Percentiles rank a stretch among this genome's conserved stretches.
These are phyloP conservation scores for Citrus inodora DNA, from an alignment of 345 rosid species.

Conservation along the genomic window DNA sequence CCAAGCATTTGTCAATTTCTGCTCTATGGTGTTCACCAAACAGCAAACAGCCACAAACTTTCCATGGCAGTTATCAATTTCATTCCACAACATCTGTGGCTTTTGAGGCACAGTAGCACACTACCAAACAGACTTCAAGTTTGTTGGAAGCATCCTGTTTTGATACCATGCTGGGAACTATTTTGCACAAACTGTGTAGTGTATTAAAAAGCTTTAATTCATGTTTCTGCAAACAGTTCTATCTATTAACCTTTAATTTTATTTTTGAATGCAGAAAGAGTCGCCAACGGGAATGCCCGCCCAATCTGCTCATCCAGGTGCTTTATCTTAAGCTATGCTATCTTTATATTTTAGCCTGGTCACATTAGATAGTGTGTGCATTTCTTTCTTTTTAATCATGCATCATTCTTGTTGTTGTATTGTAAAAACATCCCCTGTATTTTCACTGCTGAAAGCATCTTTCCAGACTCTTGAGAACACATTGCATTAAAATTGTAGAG, in stretches of 20 bases:
- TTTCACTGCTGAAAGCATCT: neutral
- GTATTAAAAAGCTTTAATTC: neutral
- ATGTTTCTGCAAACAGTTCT: neutral
- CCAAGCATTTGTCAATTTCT: neutral
- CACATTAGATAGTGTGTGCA: neutral
- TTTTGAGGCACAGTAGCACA: neutral
- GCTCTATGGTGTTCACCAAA: neutral
- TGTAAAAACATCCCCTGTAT: neutral
- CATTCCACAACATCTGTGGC: neutral
- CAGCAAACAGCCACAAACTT: neutral
- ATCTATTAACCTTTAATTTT: neutral
- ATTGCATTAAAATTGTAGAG: neutral
- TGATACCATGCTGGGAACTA: neutral
- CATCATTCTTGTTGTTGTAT: neutral
- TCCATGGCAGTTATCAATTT: neutral
- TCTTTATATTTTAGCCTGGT: neutral
- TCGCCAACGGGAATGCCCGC: conserved; percentile 47
- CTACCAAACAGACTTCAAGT: neutral
- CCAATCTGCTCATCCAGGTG: conserved; percentile 67
- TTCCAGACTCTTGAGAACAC: neutral
- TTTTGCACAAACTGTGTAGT: neutral
- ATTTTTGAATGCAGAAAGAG: conserved; percentile 43
- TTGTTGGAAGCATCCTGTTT: neutral
- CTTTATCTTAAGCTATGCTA: neutral
- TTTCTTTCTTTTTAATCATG: neutral